Conservation (phyloP, 306 rosid species). For the Cucumis sativus region Cucumber_9930_V3 NC_026655.2:5424501-5425000, state of each 20-base stretch:
- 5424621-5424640: slow-evolving; percentile 68
- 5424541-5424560: slow-evolving; percentile 48
- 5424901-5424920: slow-evolving; percentile 23
- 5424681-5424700: slow-evolving; percentile 72
- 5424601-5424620: slow-evolving; percentile 47
- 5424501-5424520: slow-evolving; percentile 51
- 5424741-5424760: slow-evolving; percentile 14
- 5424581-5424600: slow-evolving; percentile 27
- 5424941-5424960: slow-evolving; percentile 15
- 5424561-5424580: slow-evolving; percentile 38
- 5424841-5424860: slow-evolving; percentile 38
- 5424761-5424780: slow-evolving; percentile 10
- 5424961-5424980: neutral
- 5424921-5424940: slow-evolving; percentile 26
- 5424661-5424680: slow-evolving; percentile 53
- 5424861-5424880: slow-evolving; percentile 68
- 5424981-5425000: slow-evolving; percentile 17
- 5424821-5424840: slow-evolving; percentile 49
- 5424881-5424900: slow-evolving; percentile 23
- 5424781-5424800: slow-evolving; percentile 19
- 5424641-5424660: slow-evolving; percentile 60
- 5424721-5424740: slow-evolving; percentile 54
- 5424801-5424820: slow-evolving; percentile 33
- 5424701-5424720: slow-evolving; percentile 88
- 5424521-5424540: slow-evolving; percentile 57